Base-by-base conservation (phyloP, 345 rosid species). In the Erysimum cheiranthoides region DNA sequence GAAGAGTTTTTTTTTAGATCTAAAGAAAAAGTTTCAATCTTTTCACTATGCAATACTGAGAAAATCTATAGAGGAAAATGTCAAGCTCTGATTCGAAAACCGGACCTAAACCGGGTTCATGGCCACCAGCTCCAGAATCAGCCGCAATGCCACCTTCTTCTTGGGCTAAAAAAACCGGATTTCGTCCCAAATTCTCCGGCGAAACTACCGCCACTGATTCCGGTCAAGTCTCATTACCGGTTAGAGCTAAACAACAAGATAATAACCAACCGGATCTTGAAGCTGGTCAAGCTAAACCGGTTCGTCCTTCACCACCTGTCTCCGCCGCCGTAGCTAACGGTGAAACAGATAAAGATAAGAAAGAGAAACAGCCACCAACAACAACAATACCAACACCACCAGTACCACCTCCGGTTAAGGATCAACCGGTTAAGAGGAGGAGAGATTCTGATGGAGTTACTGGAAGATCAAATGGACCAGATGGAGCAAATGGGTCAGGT, bases 131-230 rank as follows among this genome's bases (percentile, higher is more conserved):
- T 53, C 92, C 96, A 6, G 98, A 89, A 17, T 76, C 96, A 1
- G 74, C 96, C n/a, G 78, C 95, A 68, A 68, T 89, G 84, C 92
- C 97, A 73, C 97, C 97, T 3, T 83, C 99, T 68, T 80, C 99
- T 0, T 95, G 99, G 99, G 99, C 99, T 5, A 90, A 92, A 76
- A 80, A 86, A 69, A 95, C 97, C 38, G 97, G 97, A 5, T 94
- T 94, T 70, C 93, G 89, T 6, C 97, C 98, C 47, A 94, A 89
- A 74, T 90, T 92, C 89, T 94, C 98, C 63, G 98, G 98, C 28
- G 97, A 92, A 84, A 59, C 93, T 75, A 92, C 82, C 85, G 95
- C 92, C 56, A 66, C 86, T 34, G 87, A 87, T 53, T 90, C 97
- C 66, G 95, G 92, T 14, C 95, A 90, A 77, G 77, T 88, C 53